Evolutionary conservation across 1,139 yeast genomes (phyloP).

Genomic region (Pichia sp.): DNA sequence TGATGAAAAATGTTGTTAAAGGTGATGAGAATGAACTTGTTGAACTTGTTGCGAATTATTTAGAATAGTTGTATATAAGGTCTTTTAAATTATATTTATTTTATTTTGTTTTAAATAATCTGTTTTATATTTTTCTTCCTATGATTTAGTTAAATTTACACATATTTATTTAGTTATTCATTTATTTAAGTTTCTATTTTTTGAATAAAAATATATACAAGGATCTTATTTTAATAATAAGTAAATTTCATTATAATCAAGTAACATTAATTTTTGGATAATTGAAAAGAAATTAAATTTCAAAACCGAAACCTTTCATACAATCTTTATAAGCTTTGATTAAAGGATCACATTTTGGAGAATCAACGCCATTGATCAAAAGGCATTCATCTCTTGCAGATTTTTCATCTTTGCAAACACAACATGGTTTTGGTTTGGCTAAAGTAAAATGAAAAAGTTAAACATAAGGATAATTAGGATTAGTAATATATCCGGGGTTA

Average conservation of each 20-base stretch:
- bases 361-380: slow-evolving; percentile 73
- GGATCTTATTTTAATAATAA: no score
- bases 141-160: no score
- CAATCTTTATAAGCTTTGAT: slow-evolving; percentile 72
- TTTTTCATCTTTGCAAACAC: slow-evolving; percentile 89
- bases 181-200: no score
- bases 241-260: no score
- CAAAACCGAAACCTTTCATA: slow-evolving; percentile 90
- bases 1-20: slow-evolving; percentile 70
- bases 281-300: slow-evolving; percentile 28
- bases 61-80: slow-evolving; percentile 18
- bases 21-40: slow-evolving; percentile 51
- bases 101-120: not conserved
- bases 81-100: not conserved
- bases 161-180: no score
- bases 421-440: slow-evolving; percentile 86
- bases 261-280: no score
- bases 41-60: slow-evolving; percentile 42
- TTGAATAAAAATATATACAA: no score
- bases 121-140: not conserved
- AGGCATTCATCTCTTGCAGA: slow-evolving; percentile 81
- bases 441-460: not conserved
- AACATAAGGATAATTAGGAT: no score
- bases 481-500: not conserved
- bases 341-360: slow-evolving; percentile 72